These are phyloP conservation scores for Tagetes patula DNA, from an alignment of 129 eudicot species.

Conservation along the genomic window DNA sequence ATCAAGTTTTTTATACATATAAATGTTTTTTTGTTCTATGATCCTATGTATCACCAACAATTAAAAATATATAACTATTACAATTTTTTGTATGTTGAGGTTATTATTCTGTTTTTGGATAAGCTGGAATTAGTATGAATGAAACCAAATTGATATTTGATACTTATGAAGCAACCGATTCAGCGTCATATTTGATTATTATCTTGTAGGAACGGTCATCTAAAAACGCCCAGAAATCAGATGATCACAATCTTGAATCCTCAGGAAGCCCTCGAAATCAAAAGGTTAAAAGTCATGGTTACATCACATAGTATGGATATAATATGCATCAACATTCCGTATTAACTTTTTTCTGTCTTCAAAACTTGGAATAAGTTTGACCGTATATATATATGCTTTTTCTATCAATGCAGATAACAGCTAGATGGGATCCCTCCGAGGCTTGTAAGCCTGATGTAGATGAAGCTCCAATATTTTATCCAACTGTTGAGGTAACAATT, in stretches of 20 bases:
- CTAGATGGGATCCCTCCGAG: constrained; percentile 72
- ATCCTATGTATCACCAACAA: constrained; percentile 12
- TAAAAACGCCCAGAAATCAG: constrained; percentile 34
- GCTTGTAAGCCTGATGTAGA: constrained; percentile 58
- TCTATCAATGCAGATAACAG: constrained; percentile 43
- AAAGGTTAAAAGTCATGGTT: constrained; percentile 41
- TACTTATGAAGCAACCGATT: constrained; percentile 4
- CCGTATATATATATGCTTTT: not conserved
- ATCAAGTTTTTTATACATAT: not conserved
- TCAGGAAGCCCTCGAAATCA: constrained; percentile 54
- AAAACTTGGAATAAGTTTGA: not conserved
- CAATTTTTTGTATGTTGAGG: not conserved
- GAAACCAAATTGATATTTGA: not conserved
- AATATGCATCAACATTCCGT: not conserved
- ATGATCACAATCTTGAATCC: constrained; percentile 43
- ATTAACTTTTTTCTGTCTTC: not conserved
- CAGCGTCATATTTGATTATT: constrained; percentile 16
- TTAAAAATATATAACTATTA: not conserved
- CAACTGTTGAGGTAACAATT: constrained; percentile 52
- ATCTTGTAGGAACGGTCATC: constrained; percentile 48
- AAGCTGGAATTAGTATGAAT: not conserved
- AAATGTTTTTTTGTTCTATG: constrained; percentile 4
- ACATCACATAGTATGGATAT: not conserved
- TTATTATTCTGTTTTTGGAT: not conserved
- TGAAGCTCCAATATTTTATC: constrained; percentile 71